These are phyloP conservation scores for Fusarium sp. DNA, from an alignment of 2,329 filamentous ascomycete species.

Conservation along the genomic window DNA sequence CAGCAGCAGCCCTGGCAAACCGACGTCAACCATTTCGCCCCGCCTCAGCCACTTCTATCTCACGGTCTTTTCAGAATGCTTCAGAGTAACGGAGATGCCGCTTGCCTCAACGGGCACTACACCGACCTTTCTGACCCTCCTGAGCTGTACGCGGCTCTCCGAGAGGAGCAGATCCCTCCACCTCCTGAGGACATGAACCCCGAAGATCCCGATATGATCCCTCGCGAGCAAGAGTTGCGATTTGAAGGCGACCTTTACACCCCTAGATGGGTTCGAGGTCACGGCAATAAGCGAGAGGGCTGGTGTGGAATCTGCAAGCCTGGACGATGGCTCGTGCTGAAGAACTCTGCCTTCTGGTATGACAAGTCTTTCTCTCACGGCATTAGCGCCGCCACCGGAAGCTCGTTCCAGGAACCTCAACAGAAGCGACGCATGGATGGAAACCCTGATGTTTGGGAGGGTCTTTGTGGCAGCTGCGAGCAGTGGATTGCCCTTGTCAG, in stretches of 20 bases:
- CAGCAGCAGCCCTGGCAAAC: conserved; percentile 60
- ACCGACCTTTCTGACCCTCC: conserved; percentile 79
- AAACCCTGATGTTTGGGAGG: conserved; percentile 85
- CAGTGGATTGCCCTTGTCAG: conserved; percentile 85
- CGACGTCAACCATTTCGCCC: conserved; percentile 66
- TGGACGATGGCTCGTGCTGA: conserved; percentile 85
- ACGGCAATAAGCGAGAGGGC: conserved; percentile 87
- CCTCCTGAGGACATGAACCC: conserved; percentile 86
- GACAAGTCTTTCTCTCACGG: conserved; percentile 92
- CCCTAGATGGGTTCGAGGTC: conserved; percentile 83
- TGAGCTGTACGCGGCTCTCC: conserved; percentile 79
- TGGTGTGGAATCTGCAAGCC: conserved; percentile 93
- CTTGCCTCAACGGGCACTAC: conserved; percentile 75
- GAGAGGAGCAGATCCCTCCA: conserved; percentile 78
- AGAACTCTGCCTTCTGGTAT: conserved; percentile 94
- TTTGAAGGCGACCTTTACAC: conserved; percentile 87
- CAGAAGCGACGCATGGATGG: conserved; percentile 81
- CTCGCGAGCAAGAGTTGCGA: conserved; percentile 81
- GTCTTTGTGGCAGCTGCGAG: conserved; percentile 79
- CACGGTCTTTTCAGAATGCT: conserved; percentile 79
- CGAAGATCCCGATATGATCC: conserved; percentile 77
- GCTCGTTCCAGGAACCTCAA: conserved; percentile 80
- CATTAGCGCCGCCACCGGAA: conserved; percentile 83
- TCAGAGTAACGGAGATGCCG: conserved; percentile 78
- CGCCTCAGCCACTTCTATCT: conserved; percentile 71